A percentile compares a stretch with the other conserved stretches of the same genome.
Evolutionary conservation across 169 alveolate species (phyloP).

Genomic region (Amoebophrya sp.): DNA sequence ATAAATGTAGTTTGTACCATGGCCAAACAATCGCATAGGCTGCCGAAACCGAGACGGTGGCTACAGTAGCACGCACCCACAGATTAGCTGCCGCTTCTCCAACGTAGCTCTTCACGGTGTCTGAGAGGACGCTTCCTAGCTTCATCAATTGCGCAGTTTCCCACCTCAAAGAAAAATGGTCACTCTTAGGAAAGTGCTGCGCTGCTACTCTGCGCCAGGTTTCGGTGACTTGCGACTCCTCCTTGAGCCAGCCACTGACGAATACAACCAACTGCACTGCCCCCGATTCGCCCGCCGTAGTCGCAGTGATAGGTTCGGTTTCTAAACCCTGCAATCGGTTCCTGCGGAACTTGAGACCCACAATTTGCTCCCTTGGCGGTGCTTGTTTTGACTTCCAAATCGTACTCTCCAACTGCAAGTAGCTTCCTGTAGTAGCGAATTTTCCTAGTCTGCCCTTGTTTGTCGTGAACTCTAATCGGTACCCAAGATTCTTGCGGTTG

Average conservation of each 20-base stretch:
- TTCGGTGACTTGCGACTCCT: neutral
- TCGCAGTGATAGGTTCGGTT: neutral
- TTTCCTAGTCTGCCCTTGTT: neutral
- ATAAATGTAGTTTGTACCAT: too few relatives aligned
- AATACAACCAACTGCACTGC: neutral
- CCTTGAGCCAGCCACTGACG: neutral
- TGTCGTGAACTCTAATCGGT: neutral
- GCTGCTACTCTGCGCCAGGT: slow-evolving; percentile 18
- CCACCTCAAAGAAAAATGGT: neutral
- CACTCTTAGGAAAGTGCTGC: neutral
- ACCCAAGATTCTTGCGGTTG: neutral
- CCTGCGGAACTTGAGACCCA: neutral
- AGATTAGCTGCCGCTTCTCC: neutral
- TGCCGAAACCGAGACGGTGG: neutral
- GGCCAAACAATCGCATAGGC: neutral
- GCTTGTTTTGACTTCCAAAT: neutral
- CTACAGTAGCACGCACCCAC: slow-evolving; percentile 9
- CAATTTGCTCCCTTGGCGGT: neutral
- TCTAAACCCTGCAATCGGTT: neutral
- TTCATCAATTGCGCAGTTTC: neutral
- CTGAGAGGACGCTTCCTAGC: neutral
- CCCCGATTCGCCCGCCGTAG: neutral
- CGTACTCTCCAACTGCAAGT: neutral
- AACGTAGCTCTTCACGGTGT: neutral
- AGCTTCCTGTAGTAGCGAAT: neutral